A percentile compares a stretch with the other conserved stretches of the same genome.
phyloP scores from a whole-genome alignment of 495 filamentous ascomycete genomes.

The Terfezia claveryi region DNA sequence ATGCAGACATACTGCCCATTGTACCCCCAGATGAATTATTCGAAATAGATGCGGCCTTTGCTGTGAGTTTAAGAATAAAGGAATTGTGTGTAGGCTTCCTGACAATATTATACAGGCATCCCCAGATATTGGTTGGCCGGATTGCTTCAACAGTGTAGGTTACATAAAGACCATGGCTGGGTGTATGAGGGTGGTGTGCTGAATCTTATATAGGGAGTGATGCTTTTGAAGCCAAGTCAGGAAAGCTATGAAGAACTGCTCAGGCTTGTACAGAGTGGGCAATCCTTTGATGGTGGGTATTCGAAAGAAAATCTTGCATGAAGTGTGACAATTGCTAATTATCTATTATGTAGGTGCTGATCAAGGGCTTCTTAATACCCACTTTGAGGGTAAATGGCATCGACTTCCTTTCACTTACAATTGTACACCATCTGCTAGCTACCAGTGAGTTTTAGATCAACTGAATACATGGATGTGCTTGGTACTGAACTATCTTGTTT shows the following conservation, averaged over 20 bases:
- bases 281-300: conserved; percentile 65
- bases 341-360: conserved; percentile 34
- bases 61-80: conserved; percentile 8
- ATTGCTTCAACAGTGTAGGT: conserved; percentile 68
- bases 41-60: conserved; percentile 46
- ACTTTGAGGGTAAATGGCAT: conserved; percentile 62
- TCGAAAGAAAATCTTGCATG: not conserved
- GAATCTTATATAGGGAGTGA: conserved; percentile 35
- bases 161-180: not conserved
- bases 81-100: conserved; percentile 1
- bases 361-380: conserved; percentile 86
- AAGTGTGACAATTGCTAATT: conserved; percentile 3
- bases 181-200: no score
- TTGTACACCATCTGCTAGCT: conserved; percentile 79
- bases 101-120: conserved; percentile 31
- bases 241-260: conserved; percentile 68
- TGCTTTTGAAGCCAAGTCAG: conserved; percentile 72
- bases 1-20: conserved; percentile 72
- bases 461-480: not conserved
- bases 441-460: conserved; percentile 49
- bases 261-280: conserved; percentile 60
- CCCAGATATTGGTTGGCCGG: conserved; percentile 94
- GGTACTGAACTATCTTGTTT: conserved; percentile 1
- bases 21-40: conserved; percentile 86
- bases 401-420: conserved; percentile 90